These are phyloP conservation scores for Colletotrichum aenigma DNA, from an alignment of 2,329 filamentous ascomycete genomes.

Conservation along the genomic window DNA sequence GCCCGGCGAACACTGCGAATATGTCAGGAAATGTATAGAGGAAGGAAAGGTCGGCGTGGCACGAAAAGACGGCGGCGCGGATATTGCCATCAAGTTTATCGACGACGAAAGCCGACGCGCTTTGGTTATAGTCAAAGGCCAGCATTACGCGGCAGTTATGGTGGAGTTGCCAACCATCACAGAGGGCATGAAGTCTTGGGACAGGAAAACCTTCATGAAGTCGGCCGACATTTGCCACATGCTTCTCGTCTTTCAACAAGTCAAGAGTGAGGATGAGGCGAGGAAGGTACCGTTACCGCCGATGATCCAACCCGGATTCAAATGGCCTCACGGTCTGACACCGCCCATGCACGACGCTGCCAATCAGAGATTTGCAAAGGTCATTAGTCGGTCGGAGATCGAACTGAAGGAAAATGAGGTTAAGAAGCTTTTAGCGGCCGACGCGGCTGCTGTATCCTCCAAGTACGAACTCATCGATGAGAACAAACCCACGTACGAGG, in stretches of 20 bases:
- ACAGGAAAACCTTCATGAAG: conserved; percentile 86
- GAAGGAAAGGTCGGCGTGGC: conserved; percentile 77
- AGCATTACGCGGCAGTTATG: conserved; percentile 76
- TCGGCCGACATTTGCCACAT: conserved; percentile 89
- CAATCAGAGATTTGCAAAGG: conserved; percentile 82
- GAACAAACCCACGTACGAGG: conserved; percentile 37
- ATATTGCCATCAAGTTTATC: conserved; percentile 82
- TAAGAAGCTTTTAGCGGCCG: conserved; percentile 72
- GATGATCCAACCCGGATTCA: conserved; percentile 71
- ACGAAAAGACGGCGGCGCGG: conserved; percentile 69
- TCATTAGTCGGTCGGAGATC: conserved; percentile 81
- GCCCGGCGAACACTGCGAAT: conserved; percentile 85
- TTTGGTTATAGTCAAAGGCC: conserved; percentile 70
- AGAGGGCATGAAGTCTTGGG: conserved; percentile 93
- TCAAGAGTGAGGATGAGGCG: conserved; percentile 70
- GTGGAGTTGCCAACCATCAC: conserved; percentile 87
- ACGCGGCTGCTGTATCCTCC: conserved; percentile 64
- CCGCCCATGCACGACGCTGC: conserved; percentile 87
- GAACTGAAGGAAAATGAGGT: conserved; percentile 84
- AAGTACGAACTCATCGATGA: conserved; percentile 70
- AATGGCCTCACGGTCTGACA: conserved; percentile 85
- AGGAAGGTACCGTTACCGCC: conserved; percentile 69
- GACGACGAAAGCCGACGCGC: conserved; percentile 76
- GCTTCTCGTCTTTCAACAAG: conserved; percentile 76
- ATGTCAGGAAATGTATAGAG: conserved; percentile 75